These are phyloP conservation scores for Dichotomocladium elegans DNA, from an alignment of 371 early-diverging fungal genomes.

Conservation along the genomic window DNA sequence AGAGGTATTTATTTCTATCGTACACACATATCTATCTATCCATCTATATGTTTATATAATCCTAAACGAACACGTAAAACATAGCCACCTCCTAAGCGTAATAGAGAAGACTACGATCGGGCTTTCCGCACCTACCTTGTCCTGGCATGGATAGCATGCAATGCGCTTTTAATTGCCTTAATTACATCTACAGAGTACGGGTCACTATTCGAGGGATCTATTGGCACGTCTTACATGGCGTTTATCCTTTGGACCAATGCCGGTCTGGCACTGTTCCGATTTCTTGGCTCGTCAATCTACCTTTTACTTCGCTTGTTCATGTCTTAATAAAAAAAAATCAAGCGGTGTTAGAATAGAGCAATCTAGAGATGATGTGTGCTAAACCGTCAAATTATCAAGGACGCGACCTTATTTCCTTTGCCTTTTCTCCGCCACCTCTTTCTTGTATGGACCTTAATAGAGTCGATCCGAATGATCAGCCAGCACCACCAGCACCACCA, in stretches of 20 bases:
- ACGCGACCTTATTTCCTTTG: no score
- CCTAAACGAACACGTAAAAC: conserved; percentile 10
- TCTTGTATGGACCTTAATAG: not conserved
- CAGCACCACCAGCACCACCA: not conserved
- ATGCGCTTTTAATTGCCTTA: conserved; percentile 68
- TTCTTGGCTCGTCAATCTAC: conserved; percentile 75
- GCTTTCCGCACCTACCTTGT: conserved; percentile 79
- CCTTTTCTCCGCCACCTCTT: not conserved
- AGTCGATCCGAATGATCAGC: no score
- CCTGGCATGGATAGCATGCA: conserved; percentile 84
- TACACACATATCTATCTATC: not conserved
- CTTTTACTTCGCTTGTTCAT: conserved; percentile 48
- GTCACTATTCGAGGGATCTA: conserved; percentile 21
- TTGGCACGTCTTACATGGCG: conserved; percentile 68
- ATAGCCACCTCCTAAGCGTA: conserved; percentile 54
- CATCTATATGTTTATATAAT: not conserved
- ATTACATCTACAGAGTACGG: conserved; percentile 41
- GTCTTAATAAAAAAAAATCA: no score
- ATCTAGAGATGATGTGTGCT: no score
- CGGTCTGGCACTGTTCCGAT: conserved; percentile 73
- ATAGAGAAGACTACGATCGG: conserved; percentile 79
- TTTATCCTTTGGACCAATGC: conserved; percentile 88
- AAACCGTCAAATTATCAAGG: no score
- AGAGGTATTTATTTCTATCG: not conserved
- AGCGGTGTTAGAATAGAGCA: no score